Base-by-base conservation (phyloP, 2,329 filamentous ascomycete species). In the Epichloe coenophiala region DNA sequence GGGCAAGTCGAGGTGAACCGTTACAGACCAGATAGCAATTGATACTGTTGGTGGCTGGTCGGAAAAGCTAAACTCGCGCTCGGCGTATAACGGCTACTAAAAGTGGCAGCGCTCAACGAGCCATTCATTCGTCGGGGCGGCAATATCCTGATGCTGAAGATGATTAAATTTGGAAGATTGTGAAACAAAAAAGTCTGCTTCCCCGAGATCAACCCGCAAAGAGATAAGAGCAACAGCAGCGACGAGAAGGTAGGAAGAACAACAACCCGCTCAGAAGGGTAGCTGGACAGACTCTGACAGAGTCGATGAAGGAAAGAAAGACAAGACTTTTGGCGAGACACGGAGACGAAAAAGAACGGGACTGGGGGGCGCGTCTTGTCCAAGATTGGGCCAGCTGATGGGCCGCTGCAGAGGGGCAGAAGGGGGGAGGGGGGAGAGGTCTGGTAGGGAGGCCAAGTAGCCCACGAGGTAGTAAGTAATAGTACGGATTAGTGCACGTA, bases 271-370 rank as follows among this genome's bases (percentile, higher is more conserved):
- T 45, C 36, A 31, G 41, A 42, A 31, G 13, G 39, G 35, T 33
- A 33, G 31, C 46, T 41, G 41, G 21, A 49, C 5, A 13, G 35
- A 52, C 17, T 49, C 42, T 49, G 38, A 33, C 38, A 35, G 31
- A 43, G 43, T 19, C 49, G 54, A 56, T 41, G 51, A 23, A 53
- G 45, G 45, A 43, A 45, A 50, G 45, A 40, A 50, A 51, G 35
- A 38, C 8, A 8, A 17, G 23, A 39, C n/a, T 21, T 21, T 21
- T 21, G 38, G 45, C 23, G 45, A 51, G 44, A 44, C 49, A 43
- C 12, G 33, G 35, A 15, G 19, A 41, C 13, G 38, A 27, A 33
- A 41, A 36, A 15, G 39, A 51, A 46, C 36, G 35, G 19, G 45
- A 36, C 41, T 42, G 37, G 37, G 48, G 48, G 38, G 13, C n/a